Conservation (phyloP, 345 rosid genomes). For the Geranium brycei region DNA sequence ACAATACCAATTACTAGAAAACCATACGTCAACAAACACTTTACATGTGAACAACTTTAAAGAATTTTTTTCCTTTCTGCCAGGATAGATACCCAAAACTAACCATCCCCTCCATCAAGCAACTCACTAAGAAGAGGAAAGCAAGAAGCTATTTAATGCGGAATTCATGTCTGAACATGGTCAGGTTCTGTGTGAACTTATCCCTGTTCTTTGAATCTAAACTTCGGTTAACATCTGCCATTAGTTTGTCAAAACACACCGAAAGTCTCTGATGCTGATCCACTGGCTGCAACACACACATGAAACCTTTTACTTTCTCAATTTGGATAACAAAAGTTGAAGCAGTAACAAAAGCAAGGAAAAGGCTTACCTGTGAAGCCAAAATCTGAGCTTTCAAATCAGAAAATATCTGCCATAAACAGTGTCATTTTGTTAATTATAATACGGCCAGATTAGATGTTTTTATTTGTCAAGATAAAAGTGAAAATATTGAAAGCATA, state of each 20-base stretch:
- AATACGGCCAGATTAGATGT: background rate
- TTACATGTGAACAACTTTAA: no score
- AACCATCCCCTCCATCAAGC: no score
- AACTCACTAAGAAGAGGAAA: no score
- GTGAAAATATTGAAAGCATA: no score
- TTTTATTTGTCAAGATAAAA: no score
- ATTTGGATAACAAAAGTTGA: background rate
- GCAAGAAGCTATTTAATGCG: conserved; percentile 44
- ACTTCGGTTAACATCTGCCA: conserved; percentile 77
- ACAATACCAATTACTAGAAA: conserved; percentile 7
- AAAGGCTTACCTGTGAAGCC: conserved; percentile 60
- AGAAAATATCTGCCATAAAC: conserved; percentile 56
- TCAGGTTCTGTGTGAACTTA: conserved; percentile 86
- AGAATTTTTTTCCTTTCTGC: no score
- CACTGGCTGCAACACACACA: conserved; percentile 46
- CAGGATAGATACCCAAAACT: no score
- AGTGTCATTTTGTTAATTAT: conserved; percentile 4
- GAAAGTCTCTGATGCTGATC: conserved; percentile 86
- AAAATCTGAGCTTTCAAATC: conserved; percentile 84
- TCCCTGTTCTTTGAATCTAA: conserved; percentile 92
- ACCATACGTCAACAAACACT: conserved; percentile 4
- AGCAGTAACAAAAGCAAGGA: background rate
- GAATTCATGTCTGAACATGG: conserved; percentile 77
- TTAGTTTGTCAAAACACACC: conserved; percentile 75
- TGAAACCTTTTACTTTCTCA: background rate